Base-by-base conservation (phyloP, 352 stramenopile species). In the Elongisporangium undulatum region DNA sequence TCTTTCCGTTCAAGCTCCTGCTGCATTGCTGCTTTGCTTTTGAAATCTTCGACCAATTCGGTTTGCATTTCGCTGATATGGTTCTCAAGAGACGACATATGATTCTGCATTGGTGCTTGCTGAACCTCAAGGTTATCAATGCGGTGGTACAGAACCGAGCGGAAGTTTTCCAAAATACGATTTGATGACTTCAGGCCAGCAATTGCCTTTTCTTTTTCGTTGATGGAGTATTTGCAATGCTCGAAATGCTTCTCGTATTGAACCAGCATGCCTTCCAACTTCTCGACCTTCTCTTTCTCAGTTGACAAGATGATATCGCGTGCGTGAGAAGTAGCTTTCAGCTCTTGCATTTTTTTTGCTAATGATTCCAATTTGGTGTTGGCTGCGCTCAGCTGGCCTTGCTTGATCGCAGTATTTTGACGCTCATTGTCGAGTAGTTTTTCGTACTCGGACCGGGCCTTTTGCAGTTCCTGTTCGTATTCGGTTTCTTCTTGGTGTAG, bases 311-410 rank as follows among this genome's bases (percentile, higher is more conserved):
- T 56, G n/a, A 92, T 75, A 56, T 94, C 82, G 5, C 76, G 72
- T 41, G 77, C 77, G 15, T 88, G 74, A 0, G 79, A 89, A 0
- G 77, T 76, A 7, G 85, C 78, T 58, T 92, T 92, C 10, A 94
- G 64, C 59, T 94, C 85, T 50, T 92, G 82, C 66, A 92, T 87
- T 50, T 94, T 94, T 62, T 92, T 94, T 51, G 89, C 77, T 9
- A 92, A 64, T 7, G 81, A 87, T 51, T 94, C 85, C 15, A 94
- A 74, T 56, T 92, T 94, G 2, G 79, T 94, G 62, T 79, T 90
- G 0, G 79, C 80, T 51, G 82, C 83, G 53, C 79, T 94, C 12
- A 94, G 68, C 56, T 90, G 82, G 0, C 80, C 84, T 56, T 94
- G 81, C 52, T 92, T 92, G 41, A 92, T 70, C 19, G 85, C 83